Evolutionary conservation across 768 basidiomycete genomes (phyloP).

Genomic region (Leccinum broughii): DNA sequence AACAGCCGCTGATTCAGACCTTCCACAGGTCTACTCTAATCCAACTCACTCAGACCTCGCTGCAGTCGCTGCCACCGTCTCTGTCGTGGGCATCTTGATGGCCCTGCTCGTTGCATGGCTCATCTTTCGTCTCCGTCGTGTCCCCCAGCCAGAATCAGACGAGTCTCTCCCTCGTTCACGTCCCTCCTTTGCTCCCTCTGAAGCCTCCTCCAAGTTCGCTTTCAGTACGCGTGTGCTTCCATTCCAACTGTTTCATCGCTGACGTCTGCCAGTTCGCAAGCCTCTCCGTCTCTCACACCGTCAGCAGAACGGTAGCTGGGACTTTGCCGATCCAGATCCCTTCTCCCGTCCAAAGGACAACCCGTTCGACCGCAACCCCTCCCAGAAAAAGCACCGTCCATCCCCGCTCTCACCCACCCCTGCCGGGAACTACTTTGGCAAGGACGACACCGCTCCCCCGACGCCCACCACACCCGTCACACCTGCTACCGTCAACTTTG

Average conservation of each 20-base stretch:
- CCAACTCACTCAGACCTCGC: constrained; percentile 20
- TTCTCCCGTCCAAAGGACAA: constrained; percentile 6
- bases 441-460: constrained; percentile 20
- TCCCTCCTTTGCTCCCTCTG: constrained; percentile 26
- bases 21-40: constrained; percentile 4
- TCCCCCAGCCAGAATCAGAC: not conserved
- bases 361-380: not conserved
- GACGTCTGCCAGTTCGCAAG: constrained; percentile 21
- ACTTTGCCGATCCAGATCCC: constrained; percentile 34
- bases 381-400: constrained; percentile 14
- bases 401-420: constrained; percentile 12
- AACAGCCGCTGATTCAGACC: not conserved
- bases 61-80: constrained; percentile 28
- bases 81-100: constrained; percentile 28
- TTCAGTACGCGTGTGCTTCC: constrained; percentile 21
- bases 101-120: constrained; percentile 28
- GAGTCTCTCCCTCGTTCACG: constrained; percentile 10
- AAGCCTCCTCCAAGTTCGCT: constrained; percentile 30
- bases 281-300: constrained; percentile 25
- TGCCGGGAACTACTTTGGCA: constrained; percentile 14
- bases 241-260: not conserved
- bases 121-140: constrained; percentile 24
- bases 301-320: constrained; percentile 26
- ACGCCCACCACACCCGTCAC: constrained; percentile 20
- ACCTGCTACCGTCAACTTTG: constrained; percentile 3